Percentiles rank a stretch among this genome's conserved stretches.
Conservation (phyloP, 495 filamentous ascomycete genomes). For the Cercophora newfieldiana region DNA sequence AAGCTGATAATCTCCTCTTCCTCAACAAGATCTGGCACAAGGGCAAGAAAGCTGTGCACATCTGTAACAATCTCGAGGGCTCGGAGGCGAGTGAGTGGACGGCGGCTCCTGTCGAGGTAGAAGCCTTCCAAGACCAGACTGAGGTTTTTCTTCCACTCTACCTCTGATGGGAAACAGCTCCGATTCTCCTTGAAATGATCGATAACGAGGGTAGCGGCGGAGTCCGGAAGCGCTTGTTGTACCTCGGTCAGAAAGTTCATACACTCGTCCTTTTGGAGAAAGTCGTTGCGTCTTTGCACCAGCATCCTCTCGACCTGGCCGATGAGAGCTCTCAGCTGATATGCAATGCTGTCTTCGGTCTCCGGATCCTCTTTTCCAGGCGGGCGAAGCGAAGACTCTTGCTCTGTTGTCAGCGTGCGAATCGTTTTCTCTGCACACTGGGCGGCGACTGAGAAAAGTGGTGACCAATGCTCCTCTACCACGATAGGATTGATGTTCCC, state of each 20-base stretch:
- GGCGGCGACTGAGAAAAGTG: conserved; percentile 48
- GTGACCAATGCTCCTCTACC: conserved; percentile 54
- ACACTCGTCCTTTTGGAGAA: conserved; percentile 61
- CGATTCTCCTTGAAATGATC: conserved; percentile 60
- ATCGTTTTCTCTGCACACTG: conserved; percentile 44
- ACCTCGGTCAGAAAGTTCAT: conserved; percentile 69
- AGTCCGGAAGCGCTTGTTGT: conserved; percentile 57
- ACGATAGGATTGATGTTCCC: conserved; percentile 47
- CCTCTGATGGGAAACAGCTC: conserved; percentile 70
- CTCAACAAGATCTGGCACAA: conserved; percentile 53
- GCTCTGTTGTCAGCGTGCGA: conserved; percentile 21
- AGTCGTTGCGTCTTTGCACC: conserved; percentile 36
- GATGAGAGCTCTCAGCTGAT: conserved; percentile 39
- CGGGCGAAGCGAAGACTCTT: conserved; percentile 12
- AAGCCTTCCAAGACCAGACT: conserved; percentile 63
- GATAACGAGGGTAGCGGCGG: conserved; percentile 57
- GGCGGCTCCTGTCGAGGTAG: conserved; percentile 61
- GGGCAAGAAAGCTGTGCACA: conserved; percentile 60
- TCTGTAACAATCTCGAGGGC: conserved; percentile 69
- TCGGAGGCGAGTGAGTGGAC: conserved; percentile 64
- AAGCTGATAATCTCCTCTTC: conserved; percentile 43
- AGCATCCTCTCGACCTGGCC: conserved; percentile 47
- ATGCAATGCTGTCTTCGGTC: conserved; percentile 38
- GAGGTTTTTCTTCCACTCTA: conserved; percentile 65
- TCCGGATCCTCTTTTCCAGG: conserved; percentile 25